These are phyloP conservation scores for Davidsoniella eucalypti DNA, from an alignment of 2,329 filamentous ascomycete species.

Conservation along the genomic window DNA sequence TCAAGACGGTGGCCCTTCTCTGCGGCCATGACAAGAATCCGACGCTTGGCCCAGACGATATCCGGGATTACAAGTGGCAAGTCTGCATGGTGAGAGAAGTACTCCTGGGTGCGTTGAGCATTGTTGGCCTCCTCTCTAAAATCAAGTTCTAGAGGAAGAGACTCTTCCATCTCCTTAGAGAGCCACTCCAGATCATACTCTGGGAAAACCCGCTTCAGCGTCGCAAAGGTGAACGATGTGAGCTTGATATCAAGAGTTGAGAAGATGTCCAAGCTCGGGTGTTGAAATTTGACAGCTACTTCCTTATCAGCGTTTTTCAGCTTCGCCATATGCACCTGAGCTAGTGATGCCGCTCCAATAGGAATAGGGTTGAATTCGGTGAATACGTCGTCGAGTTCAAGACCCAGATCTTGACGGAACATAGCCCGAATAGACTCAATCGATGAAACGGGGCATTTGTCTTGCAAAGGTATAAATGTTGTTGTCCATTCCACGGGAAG, in stretches of 20 bases:
- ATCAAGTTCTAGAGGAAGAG: slow-evolving; percentile 79
- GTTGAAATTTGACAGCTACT: slow-evolving; percentile 94
- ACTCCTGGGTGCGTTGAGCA: slow-evolving; percentile 58
- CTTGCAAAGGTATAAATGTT: slow-evolving; percentile 90
- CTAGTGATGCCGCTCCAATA: slow-evolving; percentile 83
- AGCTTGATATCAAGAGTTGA: slow-evolving; percentile 72
- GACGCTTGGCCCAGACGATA: slow-evolving; percentile 74
- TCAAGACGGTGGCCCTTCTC: slow-evolving; percentile 76
- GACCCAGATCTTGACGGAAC: slow-evolving; percentile 71
- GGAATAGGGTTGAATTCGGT: slow-evolving; percentile 65
- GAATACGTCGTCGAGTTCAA: slow-evolving; percentile 66
- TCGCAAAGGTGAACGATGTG: slow-evolving; percentile 78
- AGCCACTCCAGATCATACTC: slow-evolving; percentile 97
- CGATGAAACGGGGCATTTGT: slow-evolving; percentile 85
- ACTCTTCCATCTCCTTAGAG: slow-evolving; percentile 80
- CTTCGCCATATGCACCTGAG: slow-evolving; percentile 82
- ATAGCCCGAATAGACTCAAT: slow-evolving; percentile 73
- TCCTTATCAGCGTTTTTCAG: slow-evolving; percentile 66
- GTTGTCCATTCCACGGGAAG: slow-evolving; percentile 83
- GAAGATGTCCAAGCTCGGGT: slow-evolving; percentile 80
- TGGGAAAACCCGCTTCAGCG: slow-evolving; percentile 82
- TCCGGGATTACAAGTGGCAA: slow-evolving; percentile 78
- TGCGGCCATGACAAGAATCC: slow-evolving; percentile 91
- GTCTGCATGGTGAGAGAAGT: slow-evolving; percentile 59
- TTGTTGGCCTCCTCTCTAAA: slow-evolving; percentile 77